Conservation (phyloP, 1,284 basidiomycete genomes). For the Cutaneotrichosporon sp. region DNA sequence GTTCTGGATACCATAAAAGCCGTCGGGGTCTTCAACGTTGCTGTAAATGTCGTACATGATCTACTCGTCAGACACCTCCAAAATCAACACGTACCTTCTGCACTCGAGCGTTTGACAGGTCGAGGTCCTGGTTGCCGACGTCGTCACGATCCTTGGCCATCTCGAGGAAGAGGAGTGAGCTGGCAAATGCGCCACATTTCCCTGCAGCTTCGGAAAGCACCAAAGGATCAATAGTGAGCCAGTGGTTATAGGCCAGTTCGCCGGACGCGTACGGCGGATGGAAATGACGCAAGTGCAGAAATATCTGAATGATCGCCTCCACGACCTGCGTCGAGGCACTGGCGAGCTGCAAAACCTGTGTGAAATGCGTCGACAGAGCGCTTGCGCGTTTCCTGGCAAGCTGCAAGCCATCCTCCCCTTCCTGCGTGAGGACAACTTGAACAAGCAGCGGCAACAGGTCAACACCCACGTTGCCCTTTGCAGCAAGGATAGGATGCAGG, state of each 20-base stretch:
- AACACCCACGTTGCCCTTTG: conserved; percentile 59
- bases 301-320: conserved; percentile 62
- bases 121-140: conserved; percentile 11
- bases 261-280: conserved; percentile 51
- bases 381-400: conserved; percentile 1
- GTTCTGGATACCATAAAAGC: conserved; percentile 84
- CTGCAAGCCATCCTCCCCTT: conserved; percentile 7
- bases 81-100: conserved; percentile 28
- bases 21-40: conserved; percentile 93
- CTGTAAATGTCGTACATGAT: conserved; percentile 87
- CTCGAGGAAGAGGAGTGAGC: conserved; percentile 84
- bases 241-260: conserved; percentile 66
- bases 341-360: conserved; percentile 36
- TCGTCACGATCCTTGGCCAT: conserved; percentile 57
- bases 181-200: conserved; percentile 74
- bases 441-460: conserved; percentile 66
- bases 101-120: conserved; percentile 16
- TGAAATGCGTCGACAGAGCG: conserved; percentile 61
- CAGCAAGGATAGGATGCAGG: conserved; percentile 57
- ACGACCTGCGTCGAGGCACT: conserved; percentile 21
- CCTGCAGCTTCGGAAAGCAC: conserved; percentile 71
- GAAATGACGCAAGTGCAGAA: conserved; percentile 76
- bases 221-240: conserved; percentile 73
- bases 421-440: conserved; percentile 57
- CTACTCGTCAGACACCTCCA: conserved; percentile 12